Evolutionary conservation across 306 rosid genomes (phyloP).

Genomic region (Gynostemma pentaphyllum): DNA sequence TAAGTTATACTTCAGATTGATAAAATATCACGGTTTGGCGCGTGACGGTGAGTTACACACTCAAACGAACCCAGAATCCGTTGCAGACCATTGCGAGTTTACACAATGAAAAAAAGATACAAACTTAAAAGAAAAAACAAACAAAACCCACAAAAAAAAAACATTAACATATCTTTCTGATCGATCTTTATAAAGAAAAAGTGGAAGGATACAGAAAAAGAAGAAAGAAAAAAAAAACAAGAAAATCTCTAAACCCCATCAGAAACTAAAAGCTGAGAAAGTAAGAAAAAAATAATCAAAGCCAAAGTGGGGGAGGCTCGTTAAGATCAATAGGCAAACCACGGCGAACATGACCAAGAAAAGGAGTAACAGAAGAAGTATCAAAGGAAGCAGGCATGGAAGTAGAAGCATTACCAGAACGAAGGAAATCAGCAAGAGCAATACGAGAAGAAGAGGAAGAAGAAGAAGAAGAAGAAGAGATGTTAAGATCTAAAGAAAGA

Average conservation of each 20-base stretch:
- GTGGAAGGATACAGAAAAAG: conserved; percentile 8
- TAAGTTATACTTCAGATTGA: too few relatives aligned
- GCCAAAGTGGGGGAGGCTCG: conserved; percentile 95
- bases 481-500: conserved; percentile 8
- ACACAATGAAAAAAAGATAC: not conserved
- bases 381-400: too few relatives aligned
- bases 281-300: not conserved
- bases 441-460: conserved; percentile 30
- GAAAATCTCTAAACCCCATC: too few relatives aligned
- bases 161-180: not conserved
- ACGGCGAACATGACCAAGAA: conserved; percentile 57
- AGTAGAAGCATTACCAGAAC: too few relatives aligned
- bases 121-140: not conserved
- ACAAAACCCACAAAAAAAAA: not conserved
- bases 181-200: too few relatives aligned
- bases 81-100: not conserved
- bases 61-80: not conserved
- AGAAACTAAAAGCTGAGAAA: too few relatives aligned
- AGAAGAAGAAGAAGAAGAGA: not conserved
- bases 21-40: not conserved
- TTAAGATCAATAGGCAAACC: conserved; percentile 80
- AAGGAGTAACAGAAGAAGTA: conserved; percentile 35
- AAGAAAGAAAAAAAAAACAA: conserved; percentile 7
- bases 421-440: conserved; percentile 49
- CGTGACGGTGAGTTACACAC: not conserved